phyloP scores from a whole-genome alignment of 2,329 filamentous ascomycete genomes.

The Colletotrichum sp. region DNA sequence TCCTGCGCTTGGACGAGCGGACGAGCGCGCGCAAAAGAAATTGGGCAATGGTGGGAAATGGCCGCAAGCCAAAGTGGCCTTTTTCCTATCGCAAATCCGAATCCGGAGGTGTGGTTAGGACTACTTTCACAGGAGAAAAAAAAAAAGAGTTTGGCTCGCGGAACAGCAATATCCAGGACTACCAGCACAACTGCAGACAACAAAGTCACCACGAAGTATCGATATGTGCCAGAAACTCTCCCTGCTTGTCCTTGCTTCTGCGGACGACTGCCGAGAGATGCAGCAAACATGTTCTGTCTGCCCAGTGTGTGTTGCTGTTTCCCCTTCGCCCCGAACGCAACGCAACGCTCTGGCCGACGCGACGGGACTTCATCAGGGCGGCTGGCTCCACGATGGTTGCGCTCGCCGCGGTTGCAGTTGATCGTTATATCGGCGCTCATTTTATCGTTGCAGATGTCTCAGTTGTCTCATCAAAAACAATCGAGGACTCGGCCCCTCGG shows the following conservation, averaged over 20 bases:
- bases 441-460: slow-evolving; percentile 9
- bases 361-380: not conserved
- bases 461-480: slow-evolving; percentile 3
- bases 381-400: not conserved
- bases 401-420: not conserved
- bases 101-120: not conserved
- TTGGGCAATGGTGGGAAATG: not conserved
- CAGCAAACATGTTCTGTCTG: not conserved
- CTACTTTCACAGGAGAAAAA: not conserved
- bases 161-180: not conserved
- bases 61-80: not conserved
- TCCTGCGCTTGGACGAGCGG: not conserved
- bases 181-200: not conserved
- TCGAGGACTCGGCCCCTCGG: slow-evolving; percentile 2
- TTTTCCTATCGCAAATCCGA: not conserved
- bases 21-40: not conserved
- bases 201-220: not conserved
- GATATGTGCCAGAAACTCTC: not conserved
- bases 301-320: not conserved
- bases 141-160: not conserved
- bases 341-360: not conserved
- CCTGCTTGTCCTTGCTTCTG: not conserved
- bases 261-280: not conserved
- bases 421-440: not conserved
- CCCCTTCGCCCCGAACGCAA: not conserved